Evolutionary conservation across 2,329 filamentous ascomycete species (phyloP).

Genomic region (Diaporthe batatas): DNA sequence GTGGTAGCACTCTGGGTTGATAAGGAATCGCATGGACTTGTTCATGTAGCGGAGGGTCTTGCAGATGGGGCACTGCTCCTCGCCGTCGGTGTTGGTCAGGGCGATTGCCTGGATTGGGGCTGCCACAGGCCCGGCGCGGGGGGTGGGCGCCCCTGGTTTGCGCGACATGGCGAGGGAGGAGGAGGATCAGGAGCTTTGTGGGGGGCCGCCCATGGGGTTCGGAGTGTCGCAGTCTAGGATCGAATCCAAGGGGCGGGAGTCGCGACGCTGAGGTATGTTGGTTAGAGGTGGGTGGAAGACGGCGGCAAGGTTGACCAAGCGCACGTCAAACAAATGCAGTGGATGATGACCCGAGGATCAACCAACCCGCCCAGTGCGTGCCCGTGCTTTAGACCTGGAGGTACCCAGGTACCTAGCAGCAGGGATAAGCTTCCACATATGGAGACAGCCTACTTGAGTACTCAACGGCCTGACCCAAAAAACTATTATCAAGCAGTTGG

Average conservation of each 20-base stretch:
- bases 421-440: conserved; percentile 9
- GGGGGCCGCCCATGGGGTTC: not conserved
- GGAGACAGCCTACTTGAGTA: not conserved
- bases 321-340: not conserved
- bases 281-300: not conserved
- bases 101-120: conserved; percentile 38
- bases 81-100: conserved; percentile 55
- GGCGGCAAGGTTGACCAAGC: not conserved
- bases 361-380: not conserved
- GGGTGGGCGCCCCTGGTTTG: conserved; percentile 46
- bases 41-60: conserved; percentile 97
- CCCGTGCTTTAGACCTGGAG: not conserved
- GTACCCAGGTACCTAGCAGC: not conserved
- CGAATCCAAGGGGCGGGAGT: not conserved
- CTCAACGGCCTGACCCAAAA: no score
- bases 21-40: conserved; percentile 91
- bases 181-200: not conserved
- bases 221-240: not conserved
- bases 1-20: conserved; percentile 99
- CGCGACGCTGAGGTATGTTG: not conserved
- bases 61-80: conserved; percentile 92
- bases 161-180: conserved; percentile 53
- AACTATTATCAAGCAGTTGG: not conserved
- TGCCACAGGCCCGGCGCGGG: conserved; percentile 41
- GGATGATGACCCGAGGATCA: conserved; percentile 8